Percentiles rank a stretch among this genome's conserved stretches.
Conservation (phyloP, 2,329 filamentous ascomycete species). For the Penicillium sp. region DNA sequence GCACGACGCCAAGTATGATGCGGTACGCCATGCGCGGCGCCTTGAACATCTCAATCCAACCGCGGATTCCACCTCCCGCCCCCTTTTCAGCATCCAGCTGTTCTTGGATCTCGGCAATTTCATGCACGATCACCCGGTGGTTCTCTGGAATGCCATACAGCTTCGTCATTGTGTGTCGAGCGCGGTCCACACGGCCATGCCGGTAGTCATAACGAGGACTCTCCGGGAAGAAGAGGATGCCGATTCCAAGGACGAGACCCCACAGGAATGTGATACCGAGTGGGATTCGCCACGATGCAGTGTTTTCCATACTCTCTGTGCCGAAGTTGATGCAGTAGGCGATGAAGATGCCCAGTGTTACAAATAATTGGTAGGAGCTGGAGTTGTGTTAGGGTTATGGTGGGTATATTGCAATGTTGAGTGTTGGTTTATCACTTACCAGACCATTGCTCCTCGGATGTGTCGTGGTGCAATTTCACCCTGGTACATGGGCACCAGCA, state of each 20-base stretch:
- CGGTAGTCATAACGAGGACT: conserved; percentile 58
- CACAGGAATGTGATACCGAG: conserved; percentile 59
- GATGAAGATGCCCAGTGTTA: conserved; percentile 48
- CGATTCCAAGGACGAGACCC: conserved; percentile 52
- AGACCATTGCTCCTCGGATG: conserved; percentile 47
- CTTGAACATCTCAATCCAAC: conserved; percentile 44
- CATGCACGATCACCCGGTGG: conserved; percentile 53
- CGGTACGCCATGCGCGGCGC: conserved; percentile 48
- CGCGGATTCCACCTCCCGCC: conserved; percentile 25
- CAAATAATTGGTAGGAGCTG: conserved; percentile 49
- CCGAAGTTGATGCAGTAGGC: conserved; percentile 48
- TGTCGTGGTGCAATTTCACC: conserved; percentile 46
- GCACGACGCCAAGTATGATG: conserved; percentile 39
- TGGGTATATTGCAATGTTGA: background rate
- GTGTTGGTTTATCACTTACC: conserved; percentile 13
- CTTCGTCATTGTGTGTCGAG: conserved; percentile 52
- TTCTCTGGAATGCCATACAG: conserved; percentile 55
- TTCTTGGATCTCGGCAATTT: conserved; percentile 55
- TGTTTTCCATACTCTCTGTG: conserved; percentile 38
- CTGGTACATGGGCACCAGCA: conserved; percentile 48
- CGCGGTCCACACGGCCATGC: conserved; percentile 51
- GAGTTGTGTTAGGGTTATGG: background rate
- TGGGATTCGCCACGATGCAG: conserved; percentile 47
- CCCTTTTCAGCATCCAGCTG: conserved; percentile 54
- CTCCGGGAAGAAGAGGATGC: conserved; percentile 56